A percentile compares a stretch with the other conserved stretches of the same genome.
phyloP scores from a whole-genome alignment of 2,329 filamentous ascomycete species.

The Fusarium secorum region DNA sequence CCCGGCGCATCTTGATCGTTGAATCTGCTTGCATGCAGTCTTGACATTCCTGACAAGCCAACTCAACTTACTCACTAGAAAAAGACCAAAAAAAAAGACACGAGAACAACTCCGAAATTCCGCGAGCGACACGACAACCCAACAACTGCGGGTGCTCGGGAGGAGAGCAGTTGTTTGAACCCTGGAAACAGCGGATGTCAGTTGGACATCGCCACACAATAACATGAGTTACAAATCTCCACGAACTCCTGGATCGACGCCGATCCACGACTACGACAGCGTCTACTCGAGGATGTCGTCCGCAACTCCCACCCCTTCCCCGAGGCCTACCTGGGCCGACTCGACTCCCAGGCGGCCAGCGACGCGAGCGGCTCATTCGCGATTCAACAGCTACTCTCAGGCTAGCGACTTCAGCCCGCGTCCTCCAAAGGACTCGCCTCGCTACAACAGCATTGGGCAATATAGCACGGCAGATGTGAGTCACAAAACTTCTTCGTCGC shows the following conservation, averaged over 20 bases:
- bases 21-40: slow-evolving; percentile 37
- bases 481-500: slow-evolving; percentile 60
- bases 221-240: slow-evolving; percentile 52
- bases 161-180: slow-evolving; percentile 40
- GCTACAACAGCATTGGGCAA: slow-evolving; percentile 68
- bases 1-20: slow-evolving; percentile 36
- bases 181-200: slow-evolving; percentile 43
- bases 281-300: slow-evolving; percentile 60
- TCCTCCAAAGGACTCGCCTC: slow-evolving; percentile 63
- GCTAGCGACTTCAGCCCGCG: slow-evolving; percentile 51
- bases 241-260: slow-evolving; percentile 56
- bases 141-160: slow-evolving; percentile 41
- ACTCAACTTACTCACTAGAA: slow-evolving; percentile 28
- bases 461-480: slow-evolving; percentile 74
- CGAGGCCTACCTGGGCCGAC: slow-evolving; percentile 60
- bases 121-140: slow-evolving; percentile 12
- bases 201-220: slow-evolving; percentile 47
- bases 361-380: slow-evolving; percentile 56
- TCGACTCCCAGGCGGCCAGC: slow-evolving; percentile 61
- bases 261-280: slow-evolving; percentile 58
- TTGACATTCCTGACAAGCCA: slow-evolving; percentile 26
- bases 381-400: slow-evolving; percentile 51
- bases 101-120: slow-evolving; percentile 20
- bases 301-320: slow-evolving; percentile 65
- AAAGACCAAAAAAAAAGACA: slow-evolving; percentile 49